Evolutionary conservation across 1,139 yeast genomes (phyloP), one percentile per base, ranked within the genome.

Genomic region (Nakaseomyces bracarensis): DNA sequence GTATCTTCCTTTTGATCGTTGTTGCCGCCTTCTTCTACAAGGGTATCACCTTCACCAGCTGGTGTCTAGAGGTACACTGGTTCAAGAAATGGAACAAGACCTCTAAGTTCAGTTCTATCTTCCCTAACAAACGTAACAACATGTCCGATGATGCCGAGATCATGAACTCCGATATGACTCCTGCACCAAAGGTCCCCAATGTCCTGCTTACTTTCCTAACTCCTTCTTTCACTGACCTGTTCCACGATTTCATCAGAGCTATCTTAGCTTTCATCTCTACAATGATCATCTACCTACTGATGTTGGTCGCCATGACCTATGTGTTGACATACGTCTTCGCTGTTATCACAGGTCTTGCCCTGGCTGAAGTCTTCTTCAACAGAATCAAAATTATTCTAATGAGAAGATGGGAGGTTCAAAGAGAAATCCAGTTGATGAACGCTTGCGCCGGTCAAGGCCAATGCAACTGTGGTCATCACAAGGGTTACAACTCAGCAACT

Each of bases 301-400:
- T 82, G 93, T 71, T 82, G 66, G 87, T 79, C 11, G 82, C 82
- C 9, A 82, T 82, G 93, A 69, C 82, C 26, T 81, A 68, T 57
- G 72, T 80, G 8, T 54, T 80, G 44, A 61, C 75, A 1, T 82
- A 82, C 53, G 79, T 82, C 60, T 82, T 82, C 61, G 89, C 83
- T 1, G 79, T 81, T 23, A 75, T 80, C 15, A 52, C 77, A 18
- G 93, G 93, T 6, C 65, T 81, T 43, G 72, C 86, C 2, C 62
- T 79, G 42, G 85, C 86, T 21, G 82, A 82, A 53, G 76, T 81
- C 41, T 69, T 74, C 53, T 79, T 79, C 60, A 81, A 79, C 52
- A 73, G 82, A 58, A 55, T 55, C 40, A 61, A 61, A 46, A 48
- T 60, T 28, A 47, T 50, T 43, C 42, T 58, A 45, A 42, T 60